Conservation (phyloP, 2,329 filamentous ascomycete genomes). For the Aspergillus flavus region DNA sequence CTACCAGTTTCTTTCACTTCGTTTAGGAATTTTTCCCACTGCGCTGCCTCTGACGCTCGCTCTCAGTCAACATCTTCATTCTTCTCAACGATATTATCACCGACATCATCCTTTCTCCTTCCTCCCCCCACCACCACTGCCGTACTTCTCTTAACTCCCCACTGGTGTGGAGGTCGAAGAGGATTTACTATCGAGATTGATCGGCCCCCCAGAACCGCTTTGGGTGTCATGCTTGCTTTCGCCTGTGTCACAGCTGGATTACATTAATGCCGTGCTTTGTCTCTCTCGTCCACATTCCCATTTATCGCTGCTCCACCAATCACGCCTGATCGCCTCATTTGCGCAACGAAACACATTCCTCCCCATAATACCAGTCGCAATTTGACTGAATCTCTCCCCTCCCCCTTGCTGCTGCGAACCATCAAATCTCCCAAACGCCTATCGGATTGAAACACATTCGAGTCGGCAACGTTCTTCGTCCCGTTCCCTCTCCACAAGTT, state of each 20-base stretch:
- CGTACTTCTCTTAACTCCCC: conserved; percentile 16
- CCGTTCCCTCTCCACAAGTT: conserved; percentile 32
- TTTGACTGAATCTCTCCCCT: conserved; percentile 26
- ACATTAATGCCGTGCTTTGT: conserved; percentile 40
- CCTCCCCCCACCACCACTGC: not conserved
- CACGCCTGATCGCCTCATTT: conserved; percentile 28
- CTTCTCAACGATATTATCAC: conserved; percentile 1
- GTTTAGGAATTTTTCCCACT: conserved; percentile 4
- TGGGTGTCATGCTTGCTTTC: conserved; percentile 37
- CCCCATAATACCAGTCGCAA: conserved; percentile 27
- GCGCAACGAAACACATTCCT: conserved; percentile 39
- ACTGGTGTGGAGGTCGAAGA: conserved; percentile 9
- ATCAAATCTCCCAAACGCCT: conserved; percentile 32
- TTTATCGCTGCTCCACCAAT: conserved; percentile 37
- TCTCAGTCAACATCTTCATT: conserved; percentile 2
- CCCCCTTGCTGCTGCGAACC: conserved; percentile 39
- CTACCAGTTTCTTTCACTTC: conserved; percentile 15
- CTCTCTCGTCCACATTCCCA: conserved; percentile 38
- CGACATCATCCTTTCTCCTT: not conserved
- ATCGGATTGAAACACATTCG: conserved; percentile 25
- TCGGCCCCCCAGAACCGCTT: conserved; percentile 18
- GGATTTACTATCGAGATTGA: conserved; percentile 19
- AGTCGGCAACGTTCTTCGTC: conserved; percentile 25
- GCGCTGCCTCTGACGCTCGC: conserved; percentile 6
- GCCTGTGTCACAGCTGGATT: conserved; percentile 42